phyloP scores from a whole-genome alignment of 2,329 filamentous ascomycete species.

The Simplicillium aogashimaense region DNA sequence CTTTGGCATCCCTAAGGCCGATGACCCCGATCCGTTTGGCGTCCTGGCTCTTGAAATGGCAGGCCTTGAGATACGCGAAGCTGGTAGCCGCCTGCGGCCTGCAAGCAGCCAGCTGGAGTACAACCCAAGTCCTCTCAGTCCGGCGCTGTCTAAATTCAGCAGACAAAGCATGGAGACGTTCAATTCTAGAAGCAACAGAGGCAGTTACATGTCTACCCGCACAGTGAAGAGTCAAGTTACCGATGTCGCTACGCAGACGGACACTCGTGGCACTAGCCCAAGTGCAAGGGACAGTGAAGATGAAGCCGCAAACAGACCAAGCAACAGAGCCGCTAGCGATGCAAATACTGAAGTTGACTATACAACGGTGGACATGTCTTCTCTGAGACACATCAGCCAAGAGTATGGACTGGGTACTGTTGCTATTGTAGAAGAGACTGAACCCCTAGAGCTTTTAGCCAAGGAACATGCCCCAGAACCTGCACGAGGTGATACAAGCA shows the following conservation, averaged over 20 bases:
- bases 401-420: constrained; percentile 9
- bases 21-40: constrained; percentile 88
- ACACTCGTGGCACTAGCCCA: constrained; percentile 40
- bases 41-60: constrained; percentile 85
- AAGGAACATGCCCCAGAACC: not conserved
- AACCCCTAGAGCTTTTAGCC: constrained; percentile 5
- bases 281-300: constrained; percentile 46
- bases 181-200: constrained; percentile 50
- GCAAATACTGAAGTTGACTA: constrained; percentile 47
- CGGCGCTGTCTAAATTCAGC: constrained; percentile 48
- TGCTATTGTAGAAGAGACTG: constrained; percentile 9
- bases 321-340: constrained; percentile 25
- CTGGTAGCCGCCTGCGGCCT: constrained; percentile 61
- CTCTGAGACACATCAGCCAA: constrained; percentile 35
- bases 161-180: constrained; percentile 61
- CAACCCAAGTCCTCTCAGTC: constrained; percentile 65
- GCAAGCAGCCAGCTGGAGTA: constrained; percentile 76
- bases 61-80: constrained; percentile 81
- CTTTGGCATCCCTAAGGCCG: constrained; percentile 69
- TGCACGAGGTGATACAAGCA: not conserved
- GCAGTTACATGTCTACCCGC: constrained; percentile 65
- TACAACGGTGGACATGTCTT: constrained; percentile 45
- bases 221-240: constrained; percentile 64
- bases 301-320: constrained; percentile 27
- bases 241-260: constrained; percentile 56